Conservation (phyloP, 2,329 filamentous ascomycete genomes). For the Epichloe brachyelytri region DNA sequence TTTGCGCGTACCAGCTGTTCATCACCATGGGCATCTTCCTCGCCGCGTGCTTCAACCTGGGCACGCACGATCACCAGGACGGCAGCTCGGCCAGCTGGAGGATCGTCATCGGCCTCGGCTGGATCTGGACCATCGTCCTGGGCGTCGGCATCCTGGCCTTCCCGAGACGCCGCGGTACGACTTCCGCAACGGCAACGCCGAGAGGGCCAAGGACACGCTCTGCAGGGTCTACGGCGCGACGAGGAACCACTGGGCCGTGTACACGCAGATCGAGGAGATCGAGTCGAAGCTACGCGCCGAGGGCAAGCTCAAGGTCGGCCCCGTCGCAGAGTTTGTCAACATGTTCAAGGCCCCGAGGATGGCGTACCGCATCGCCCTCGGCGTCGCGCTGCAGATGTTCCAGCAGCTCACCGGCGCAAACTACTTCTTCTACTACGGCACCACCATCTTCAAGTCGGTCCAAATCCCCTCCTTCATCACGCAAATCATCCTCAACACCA, state of each 20-base stretch:
- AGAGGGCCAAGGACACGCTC: constrained; percentile 33
- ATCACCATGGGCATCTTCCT: constrained; percentile 58
- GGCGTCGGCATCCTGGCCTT: constrained; percentile 36
- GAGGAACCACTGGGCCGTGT: constrained; percentile 30
- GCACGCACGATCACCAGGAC: constrained; percentile 35
- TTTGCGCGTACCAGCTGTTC: constrained; percentile 57
- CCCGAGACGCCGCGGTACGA: constrained; percentile 40
- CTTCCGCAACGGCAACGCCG: constrained; percentile 33
- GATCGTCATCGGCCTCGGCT: constrained; percentile 42
- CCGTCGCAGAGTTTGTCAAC: constrained; percentile 35
- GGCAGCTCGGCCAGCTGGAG: constrained; percentile 43
- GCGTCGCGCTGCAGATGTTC: constrained; percentile 48
- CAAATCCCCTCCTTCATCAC: constrained; percentile 49
- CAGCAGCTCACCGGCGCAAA: constrained; percentile 59
- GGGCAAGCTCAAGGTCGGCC: constrained; percentile 23
- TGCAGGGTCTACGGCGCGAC: constrained; percentile 34
- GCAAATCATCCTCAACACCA: constrained; percentile 52
- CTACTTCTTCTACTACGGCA: constrained; percentile 54
- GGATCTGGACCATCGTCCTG: constrained; percentile 35
- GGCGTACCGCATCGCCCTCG: constrained; percentile 47
- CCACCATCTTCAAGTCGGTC: constrained; percentile 34
- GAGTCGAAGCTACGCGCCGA: constrained; percentile 39
- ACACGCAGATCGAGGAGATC: constrained; percentile 40
- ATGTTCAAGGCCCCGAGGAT: constrained; percentile 54
- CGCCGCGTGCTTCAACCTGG: constrained; percentile 48